Evolutionary conservation across 345 rosid genomes (phyloP).

Genomic region (Populus alba): DNA sequence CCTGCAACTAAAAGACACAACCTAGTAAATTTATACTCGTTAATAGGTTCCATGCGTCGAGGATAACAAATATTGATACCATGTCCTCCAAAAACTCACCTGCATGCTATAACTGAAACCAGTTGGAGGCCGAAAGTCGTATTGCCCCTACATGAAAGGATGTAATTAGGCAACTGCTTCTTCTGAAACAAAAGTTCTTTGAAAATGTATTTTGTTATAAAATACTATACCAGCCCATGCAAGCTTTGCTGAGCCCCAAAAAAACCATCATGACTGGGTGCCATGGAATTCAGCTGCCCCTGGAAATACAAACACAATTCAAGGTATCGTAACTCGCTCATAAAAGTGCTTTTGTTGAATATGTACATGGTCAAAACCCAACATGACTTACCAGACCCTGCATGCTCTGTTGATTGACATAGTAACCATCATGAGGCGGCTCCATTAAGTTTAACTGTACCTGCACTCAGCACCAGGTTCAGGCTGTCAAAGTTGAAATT

Average conservation of each 20-base stretch:
- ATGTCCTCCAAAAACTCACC: conserved; percentile 29
- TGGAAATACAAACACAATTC: conserved; percentile 16
- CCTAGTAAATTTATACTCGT: background rate
- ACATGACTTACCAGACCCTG: conserved; percentile 46
- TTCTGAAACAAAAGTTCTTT: conserved; percentile 2
- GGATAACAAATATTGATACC: background rate
- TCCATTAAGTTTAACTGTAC: conserved; percentile 62
- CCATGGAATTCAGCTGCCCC: conserved; percentile 55
- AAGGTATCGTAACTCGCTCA: background rate
- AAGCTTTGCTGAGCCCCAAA: conserved; percentile 52
- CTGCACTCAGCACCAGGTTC: conserved; percentile 26
- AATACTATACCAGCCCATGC: conserved; percentile 47
- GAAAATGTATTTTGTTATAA: background rate
- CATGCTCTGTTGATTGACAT: conserved; percentile 50
- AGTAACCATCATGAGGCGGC: conserved; percentile 65
- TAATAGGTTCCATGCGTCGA: background rate
- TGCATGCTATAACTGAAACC: conserved; percentile 54
- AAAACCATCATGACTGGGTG: conserved; percentile 43
- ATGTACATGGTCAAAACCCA: background rate
- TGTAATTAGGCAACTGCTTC: background rate
- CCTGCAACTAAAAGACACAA: conserved; percentile 30
- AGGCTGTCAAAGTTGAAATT: conserved; percentile 4
- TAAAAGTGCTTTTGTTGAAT: background rate
- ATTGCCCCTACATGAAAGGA: conserved; percentile 41
- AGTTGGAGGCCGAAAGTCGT: conserved; percentile 58